phyloP scores from a whole-genome alignment of 345 rosid genomes.

The Pugionium cornutum region DNA sequence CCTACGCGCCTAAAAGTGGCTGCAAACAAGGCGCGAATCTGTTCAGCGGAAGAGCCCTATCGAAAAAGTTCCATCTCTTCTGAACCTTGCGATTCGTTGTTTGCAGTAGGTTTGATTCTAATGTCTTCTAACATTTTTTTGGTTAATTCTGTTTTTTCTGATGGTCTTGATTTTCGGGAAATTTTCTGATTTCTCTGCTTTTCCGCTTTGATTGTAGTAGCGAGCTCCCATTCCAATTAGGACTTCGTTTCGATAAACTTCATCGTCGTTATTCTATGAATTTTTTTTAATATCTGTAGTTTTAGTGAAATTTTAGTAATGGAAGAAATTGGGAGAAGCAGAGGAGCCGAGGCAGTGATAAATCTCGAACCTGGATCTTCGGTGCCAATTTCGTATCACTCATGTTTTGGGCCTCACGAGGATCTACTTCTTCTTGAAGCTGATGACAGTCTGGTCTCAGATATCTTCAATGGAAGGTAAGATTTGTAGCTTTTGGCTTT shows the following conservation, averaged over 20 bases:
- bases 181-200: background rate
- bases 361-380: slow-evolving; percentile 55
- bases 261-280: background rate
- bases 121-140: background rate
- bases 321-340: slow-evolving; percentile 37
- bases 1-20: slow-evolving; percentile 16
- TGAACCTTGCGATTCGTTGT: slow-evolving; percentile 6
- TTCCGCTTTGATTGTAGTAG: background rate
- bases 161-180: background rate
- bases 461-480: slow-evolving; percentile 65
- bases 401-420: slow-evolving; percentile 65
- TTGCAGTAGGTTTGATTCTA: background rate
- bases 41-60: slow-evolving; percentile 19
- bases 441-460: slow-evolving; percentile 64
- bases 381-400: slow-evolving; percentile 62
- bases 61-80: slow-evolving; percentile 7
- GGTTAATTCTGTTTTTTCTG: background rate
- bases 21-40: slow-evolving; percentile 25
- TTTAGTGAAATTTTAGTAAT: slow-evolving; percentile 11
- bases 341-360: slow-evolving; percentile 66
- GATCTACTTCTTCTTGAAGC: slow-evolving; percentile 77
- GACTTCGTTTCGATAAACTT: background rate
- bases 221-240: background rate
- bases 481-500: background rate
- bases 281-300: background rate